Evolutionary conservation across 192 early-diverging fungal species (phyloP).

Genomic region (Paraglomus occultum): DNA sequence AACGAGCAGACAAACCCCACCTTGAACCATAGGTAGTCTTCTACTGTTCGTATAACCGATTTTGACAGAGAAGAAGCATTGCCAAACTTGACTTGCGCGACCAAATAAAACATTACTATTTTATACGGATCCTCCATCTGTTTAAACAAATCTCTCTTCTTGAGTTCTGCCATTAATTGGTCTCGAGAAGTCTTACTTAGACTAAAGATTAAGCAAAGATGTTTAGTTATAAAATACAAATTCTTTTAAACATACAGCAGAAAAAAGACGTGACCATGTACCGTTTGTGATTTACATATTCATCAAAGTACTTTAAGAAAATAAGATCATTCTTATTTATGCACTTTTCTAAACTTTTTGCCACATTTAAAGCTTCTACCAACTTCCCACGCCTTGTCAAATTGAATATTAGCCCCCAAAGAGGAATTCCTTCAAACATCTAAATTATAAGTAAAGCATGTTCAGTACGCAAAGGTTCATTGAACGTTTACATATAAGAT

Average conservation of each 20-base stretch:
- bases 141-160: conserved; percentile 43
- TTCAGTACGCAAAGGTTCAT: too few relatives aligned
- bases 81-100: conserved; percentile 78
- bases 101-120: conserved; percentile 79
- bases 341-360: conserved; percentile 51
- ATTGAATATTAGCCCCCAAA: conserved; percentile 88
- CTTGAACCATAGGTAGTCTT: conserved; percentile 95
- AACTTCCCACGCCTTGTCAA: conserved; percentile 74
- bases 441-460: conserved; percentile 15
- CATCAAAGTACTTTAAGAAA: conserved; percentile 71
- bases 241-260: background rate
- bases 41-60: conserved; percentile 69
- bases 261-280: conserved; percentile 30
- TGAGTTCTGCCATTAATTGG: conserved; percentile 58
- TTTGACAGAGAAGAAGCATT: conserved; percentile 59
- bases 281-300: conserved; percentile 51
- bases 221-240: too few relatives aligned
- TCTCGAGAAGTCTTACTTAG: conserved; percentile 51
- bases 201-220: conserved; percentile 33
- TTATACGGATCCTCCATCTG: conserved; percentile 86
- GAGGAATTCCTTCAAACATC: conserved; percentile 55
- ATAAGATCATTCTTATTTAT: conserved; percentile 59
- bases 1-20: conserved; percentile 33
- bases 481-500: background rate
- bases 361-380: conserved; percentile 68